Evolutionary conservation across 257 asterid genomes (phyloP).

Genomic region (Solanum stenotomum): DNA sequence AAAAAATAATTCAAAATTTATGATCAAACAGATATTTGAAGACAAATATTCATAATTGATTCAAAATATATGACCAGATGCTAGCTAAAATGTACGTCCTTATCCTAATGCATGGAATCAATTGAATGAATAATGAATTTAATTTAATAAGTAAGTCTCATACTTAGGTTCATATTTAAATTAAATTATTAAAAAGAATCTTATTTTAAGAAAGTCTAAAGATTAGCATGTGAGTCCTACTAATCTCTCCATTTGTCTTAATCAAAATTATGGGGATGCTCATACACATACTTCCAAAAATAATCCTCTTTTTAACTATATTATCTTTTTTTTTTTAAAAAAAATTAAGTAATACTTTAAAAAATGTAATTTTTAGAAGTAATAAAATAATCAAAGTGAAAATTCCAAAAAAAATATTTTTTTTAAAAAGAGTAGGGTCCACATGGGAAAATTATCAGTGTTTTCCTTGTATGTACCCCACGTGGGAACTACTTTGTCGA

Average conservation of each 20-base stretch:
- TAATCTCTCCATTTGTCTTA: background rate
- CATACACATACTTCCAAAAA: conserved; percentile 15
- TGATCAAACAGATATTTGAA: no score
- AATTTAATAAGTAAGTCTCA: background rate
- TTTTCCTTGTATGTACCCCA: background rate
- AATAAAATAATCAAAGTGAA: background rate
- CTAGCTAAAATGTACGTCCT: background rate
- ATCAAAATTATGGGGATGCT: background rate
- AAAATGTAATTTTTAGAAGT: background rate
- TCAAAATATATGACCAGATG: no score
- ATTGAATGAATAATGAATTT: background rate
- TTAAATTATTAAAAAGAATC: background rate
- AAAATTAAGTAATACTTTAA: background rate
- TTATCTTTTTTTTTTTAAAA: background rate
- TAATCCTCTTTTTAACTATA: conserved; percentile 1
- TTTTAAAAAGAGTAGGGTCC: background rate
- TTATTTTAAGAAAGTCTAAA: background rate
- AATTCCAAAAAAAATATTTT: background rate
- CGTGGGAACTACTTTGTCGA: background rate
- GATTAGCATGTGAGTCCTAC: conserved; percentile 13
- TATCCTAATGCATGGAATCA: background rate
- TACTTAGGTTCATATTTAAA: background rate
- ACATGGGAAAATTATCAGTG: background rate
- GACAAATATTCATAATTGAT: no score
- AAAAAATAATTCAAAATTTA: no score